phyloP scores from a whole-genome alignment of 2,329 filamentous ascomycete species.

The Epichloe amarillans region DNA sequence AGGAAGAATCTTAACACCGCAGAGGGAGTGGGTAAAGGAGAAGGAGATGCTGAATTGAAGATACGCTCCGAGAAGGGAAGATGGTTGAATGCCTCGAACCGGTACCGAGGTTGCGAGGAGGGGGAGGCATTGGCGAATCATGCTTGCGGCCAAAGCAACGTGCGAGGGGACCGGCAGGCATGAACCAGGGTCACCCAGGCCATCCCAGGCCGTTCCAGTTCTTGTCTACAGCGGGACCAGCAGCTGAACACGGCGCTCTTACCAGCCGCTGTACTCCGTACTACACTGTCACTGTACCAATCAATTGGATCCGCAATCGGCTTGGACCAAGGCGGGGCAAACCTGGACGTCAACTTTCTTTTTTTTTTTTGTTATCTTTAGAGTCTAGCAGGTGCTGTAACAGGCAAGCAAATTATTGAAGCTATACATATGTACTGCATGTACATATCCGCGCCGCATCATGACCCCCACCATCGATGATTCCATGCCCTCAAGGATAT shows the following conservation, averaged over 20 bases:
- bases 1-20: not conserved
- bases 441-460: not conserved
- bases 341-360: not conserved
- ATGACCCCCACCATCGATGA: constrained; percentile 27
- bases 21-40: not conserved
- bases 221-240: not conserved
- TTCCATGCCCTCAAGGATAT: constrained; percentile 39
- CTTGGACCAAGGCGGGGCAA: not conserved
- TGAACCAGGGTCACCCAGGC: not conserved
- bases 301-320: too few relatives aligned
- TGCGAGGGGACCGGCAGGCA: constrained; percentile 6
- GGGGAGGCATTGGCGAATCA: constrained; percentile 14
- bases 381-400: not conserved
- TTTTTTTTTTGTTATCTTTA: not conserved
- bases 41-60: not conserved
- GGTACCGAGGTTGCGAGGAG: not conserved
- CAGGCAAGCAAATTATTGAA: not conserved
- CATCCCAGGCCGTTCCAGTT: not conserved
- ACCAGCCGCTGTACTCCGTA: too few relatives aligned
- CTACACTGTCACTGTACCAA: too few relatives aligned
- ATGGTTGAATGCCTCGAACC: not conserved
- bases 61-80: not conserved
- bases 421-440: not conserved
- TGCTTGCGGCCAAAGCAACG: constrained; percentile 10
- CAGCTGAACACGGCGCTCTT: too few relatives aligned